These are phyloP conservation scores for Agaricus blazei DNA, from an alignment of 768 basidiomycete species.

Conservation along the genomic window DNA sequence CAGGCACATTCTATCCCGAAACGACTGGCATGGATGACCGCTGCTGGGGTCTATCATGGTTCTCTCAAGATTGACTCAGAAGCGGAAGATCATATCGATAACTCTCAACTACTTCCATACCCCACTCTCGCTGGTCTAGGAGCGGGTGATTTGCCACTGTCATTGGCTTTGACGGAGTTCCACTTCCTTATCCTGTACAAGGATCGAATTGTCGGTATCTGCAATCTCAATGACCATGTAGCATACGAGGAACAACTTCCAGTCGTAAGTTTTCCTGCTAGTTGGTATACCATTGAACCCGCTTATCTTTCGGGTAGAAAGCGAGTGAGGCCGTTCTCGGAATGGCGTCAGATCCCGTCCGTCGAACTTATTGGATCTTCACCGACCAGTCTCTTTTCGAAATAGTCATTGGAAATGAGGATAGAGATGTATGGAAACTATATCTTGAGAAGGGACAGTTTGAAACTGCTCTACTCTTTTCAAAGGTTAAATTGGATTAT, in stretches of 20 bases:
- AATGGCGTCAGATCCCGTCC: constrained; percentile 77
- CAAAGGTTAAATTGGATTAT: constrained; percentile 52
- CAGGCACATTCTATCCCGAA: constrained; percentile 67
- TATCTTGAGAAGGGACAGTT: constrained; percentile 76
- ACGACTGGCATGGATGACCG: constrained; percentile 87
- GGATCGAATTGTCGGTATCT: constrained; percentile 73
- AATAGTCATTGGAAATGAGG: constrained; percentile 79
- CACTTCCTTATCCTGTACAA: constrained; percentile 86
- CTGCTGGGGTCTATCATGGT: constrained; percentile 87
- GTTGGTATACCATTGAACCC: too few species aligned
- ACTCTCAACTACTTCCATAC: constrained; percentile 76
- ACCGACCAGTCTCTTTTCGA: constrained; percentile 89
- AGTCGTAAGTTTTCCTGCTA: constrained; percentile 46
- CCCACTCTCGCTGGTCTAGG: constrained; percentile 36
- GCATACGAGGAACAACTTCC: constrained; percentile 83
- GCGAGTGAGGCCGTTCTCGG: constrained; percentile 68
- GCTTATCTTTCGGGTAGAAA: constrained; percentile 43
- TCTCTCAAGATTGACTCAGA: constrained; percentile 63
- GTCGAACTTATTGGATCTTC: constrained; percentile 92
- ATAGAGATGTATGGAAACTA: constrained; percentile 91
- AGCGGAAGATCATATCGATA: constrained; percentile 72
- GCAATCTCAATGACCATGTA: constrained; percentile 72
- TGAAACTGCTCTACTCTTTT: constrained; percentile 73
- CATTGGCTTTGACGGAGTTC: constrained; percentile 84
- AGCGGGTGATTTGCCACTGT: constrained; percentile 51